A percentile compares a stretch with the other conserved stretches of the same genome.
phyloP scores from a whole-genome alignment of 768 basidiomycete genomes.

The Trametes maxima region DNA sequence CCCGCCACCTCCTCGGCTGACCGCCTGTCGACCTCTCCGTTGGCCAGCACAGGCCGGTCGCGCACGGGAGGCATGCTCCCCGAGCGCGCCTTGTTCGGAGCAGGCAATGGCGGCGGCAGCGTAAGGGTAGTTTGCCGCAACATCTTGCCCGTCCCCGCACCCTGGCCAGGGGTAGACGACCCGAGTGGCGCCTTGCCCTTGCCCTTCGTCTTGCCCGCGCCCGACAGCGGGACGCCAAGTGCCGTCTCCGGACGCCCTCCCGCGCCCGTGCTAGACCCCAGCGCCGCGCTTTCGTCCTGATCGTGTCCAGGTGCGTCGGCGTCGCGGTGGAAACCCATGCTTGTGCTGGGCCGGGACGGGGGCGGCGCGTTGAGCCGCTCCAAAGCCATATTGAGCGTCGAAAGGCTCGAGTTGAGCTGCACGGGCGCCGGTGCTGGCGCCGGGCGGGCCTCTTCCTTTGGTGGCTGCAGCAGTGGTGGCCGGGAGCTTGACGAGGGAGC shows the following conservation, averaged over 20 bases:
- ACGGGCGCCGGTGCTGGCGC: neutral
- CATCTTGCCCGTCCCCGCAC: neutral
- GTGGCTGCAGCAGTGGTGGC: neutral
- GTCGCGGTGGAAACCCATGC: slow-evolving; percentile 59
- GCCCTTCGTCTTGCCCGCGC: neutral
- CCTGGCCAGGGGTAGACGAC: too few species aligned
- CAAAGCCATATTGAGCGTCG: slow-evolving; percentile 65
- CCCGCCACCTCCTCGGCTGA: neutral
- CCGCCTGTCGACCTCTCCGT: neutral
- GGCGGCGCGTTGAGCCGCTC: slow-evolving; percentile 71
- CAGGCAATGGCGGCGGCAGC: slow-evolving; percentile 28
- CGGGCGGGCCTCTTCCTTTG: neutral
- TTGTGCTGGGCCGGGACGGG: slow-evolving; percentile 68
- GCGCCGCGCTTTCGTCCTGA: slow-evolving; percentile 11
- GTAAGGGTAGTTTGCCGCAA: slow-evolving; percentile 23
- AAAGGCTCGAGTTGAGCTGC: slow-evolving; percentile 40
- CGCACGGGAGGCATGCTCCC: too few species aligned
- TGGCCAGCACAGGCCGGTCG: neutral
- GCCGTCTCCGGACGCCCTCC: slow-evolving; percentile 17
- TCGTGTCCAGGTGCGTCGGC: slow-evolving; percentile 30
- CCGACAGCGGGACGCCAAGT: slow-evolving; percentile 15
- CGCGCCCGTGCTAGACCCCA: slow-evolving; percentile 15
- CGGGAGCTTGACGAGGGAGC: neutral
- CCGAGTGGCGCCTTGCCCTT: neutral
- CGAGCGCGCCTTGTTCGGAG: neutral